Base-by-base conservation (phyloP, 1,284 basidiomycete species). In the Heterobasidion parviporum region DNA sequence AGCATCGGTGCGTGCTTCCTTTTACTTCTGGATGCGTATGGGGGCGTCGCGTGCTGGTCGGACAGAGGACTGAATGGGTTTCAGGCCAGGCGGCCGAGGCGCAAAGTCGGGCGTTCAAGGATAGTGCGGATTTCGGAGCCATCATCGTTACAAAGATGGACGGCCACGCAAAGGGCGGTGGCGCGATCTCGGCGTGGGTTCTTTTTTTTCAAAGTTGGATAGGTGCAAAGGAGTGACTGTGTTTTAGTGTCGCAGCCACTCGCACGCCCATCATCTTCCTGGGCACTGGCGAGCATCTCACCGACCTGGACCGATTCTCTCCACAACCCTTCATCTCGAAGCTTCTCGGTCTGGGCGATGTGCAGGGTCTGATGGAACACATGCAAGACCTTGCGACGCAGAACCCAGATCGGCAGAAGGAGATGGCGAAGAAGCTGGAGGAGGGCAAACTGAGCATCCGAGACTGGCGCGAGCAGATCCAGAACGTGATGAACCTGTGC, bases 61-160 rank as follows among this genome's bases (percentile, higher is more conserved):
- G 38, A 41, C 10, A 41, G n/a, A 6, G n/a, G 38, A 32, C 26
- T 48, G 46, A 65, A 51, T 54, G 51, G 54, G 15, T 52, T 64
- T 65, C 70, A 87, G 94, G 96, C 68, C 96, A 99, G 78, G 96
- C 97, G 6, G 96, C 96, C 20, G 97, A 99, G 69, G 89, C 90
- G 3, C 97, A 99, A 68, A 90, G 88, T 68, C 83, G 85, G 44
- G 97, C 97, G 1, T 99, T 99, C 81, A 99, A 99, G 73, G 94
- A 98, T 60, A 94, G 91, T 60, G 92, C 95, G 14, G 87, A 97
- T 67, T 99, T 98, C 70, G 97, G 96, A 63, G 95, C 96, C 1
- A 99, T 99, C 64, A 97, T 99, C 62, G 96, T 99, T 16, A 99
- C 97, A 20, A 99, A 99, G 74, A 94, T 99, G 83, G 97, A 99